These are phyloP conservation scores for Dalechampia spathulata DNA, from an alignment of 441 rosid species.

Conservation along the genomic window DNA sequence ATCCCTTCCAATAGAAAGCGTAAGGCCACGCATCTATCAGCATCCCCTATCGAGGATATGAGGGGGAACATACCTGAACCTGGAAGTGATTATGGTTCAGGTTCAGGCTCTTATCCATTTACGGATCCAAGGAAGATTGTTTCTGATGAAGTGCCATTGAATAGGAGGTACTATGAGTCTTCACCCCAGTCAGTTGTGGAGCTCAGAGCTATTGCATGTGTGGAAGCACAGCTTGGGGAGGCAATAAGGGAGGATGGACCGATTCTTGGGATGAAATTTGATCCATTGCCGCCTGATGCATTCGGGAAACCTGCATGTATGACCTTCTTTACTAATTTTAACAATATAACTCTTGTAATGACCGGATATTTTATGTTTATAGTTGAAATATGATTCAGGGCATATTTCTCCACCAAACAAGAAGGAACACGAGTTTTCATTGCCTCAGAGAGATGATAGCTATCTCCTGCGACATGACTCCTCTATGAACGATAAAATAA, in stretches of 20 bases:
- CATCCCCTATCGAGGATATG: constrained; percentile 41
- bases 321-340: constrained; percentile 4
- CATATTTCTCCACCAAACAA: constrained; percentile 56
- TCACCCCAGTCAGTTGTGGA: constrained; percentile 54
- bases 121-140: constrained; percentile 43
- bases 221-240: constrained; percentile 95
- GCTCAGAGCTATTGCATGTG: constrained; percentile 76
- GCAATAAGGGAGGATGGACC: constrained; percentile 97
- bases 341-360: neutral
- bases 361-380: constrained; percentile 25
- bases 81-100: constrained; percentile 56
- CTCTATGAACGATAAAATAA: constrained; percentile 34
- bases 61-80: constrained; percentile 30
- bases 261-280: constrained; percentile 92
- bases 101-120: constrained; percentile 60
- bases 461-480: constrained; percentile 42
- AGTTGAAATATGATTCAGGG: constrained; percentile 46
- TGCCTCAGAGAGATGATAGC: constrained; percentile 51
- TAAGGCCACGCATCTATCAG: constrained; percentile 30
- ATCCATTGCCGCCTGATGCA: constrained; percentile 95
- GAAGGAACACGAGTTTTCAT: constrained; percentile 42
- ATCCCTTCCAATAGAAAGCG: constrained; percentile 37
- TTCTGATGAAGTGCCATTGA: constrained; percentile 37
- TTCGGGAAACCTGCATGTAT: constrained; percentile 84
- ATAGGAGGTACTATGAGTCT: constrained; percentile 53